Percentiles rank a stretch among this genome's conserved stretches.
phyloP scores from a whole-genome alignment of 2,329 filamentous ascomycete species.

The Fusarium haematococcum region DNA sequence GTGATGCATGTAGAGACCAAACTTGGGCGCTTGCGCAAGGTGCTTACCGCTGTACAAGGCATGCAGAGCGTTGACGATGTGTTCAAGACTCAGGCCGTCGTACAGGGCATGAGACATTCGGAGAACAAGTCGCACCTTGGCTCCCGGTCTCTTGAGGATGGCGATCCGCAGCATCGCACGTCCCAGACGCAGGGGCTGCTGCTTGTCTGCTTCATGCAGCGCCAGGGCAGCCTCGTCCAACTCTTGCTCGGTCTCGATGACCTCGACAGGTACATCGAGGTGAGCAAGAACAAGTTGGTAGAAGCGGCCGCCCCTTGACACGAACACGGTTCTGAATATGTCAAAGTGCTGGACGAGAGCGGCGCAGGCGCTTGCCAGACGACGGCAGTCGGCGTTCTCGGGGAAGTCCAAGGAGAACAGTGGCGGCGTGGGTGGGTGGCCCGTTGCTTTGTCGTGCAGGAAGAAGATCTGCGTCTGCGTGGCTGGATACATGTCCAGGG shows the following conservation, averaged over 20 bases:
- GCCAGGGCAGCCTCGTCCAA: slow-evolving; percentile 3
- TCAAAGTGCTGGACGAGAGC: not conserved
- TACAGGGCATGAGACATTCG: slow-evolving; percentile 39
- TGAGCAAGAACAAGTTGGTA: slow-evolving; percentile 13
- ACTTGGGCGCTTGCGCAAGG: slow-evolving; percentile 21
- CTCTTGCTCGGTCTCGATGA: not conserved
- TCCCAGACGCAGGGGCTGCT: not conserved
- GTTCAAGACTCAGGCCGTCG: slow-evolving; percentile 36
- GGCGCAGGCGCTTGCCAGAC: not conserved
- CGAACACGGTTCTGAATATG: slow-evolving; percentile 23
- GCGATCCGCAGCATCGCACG: slow-evolving; percentile 1
- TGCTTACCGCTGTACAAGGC: slow-evolving; percentile 20
- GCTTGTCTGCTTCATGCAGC: not conserved
- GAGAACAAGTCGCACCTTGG: slow-evolving; percentile 23
- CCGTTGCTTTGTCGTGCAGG: slow-evolving; percentile 8
- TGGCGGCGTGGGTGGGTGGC: not conserved
- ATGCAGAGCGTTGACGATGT: slow-evolving; percentile 31
- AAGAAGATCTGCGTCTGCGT: slow-evolving; percentile 10
- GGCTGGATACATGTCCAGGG: slow-evolving; percentile 1
- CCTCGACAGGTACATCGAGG: not conserved
- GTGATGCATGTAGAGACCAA: slow-evolving; percentile 31
- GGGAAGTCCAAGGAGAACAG: slow-evolving; percentile 18
- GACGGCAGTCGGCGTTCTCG: not conserved
- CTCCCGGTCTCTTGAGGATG: slow-evolving; percentile 9
- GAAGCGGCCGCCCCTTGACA: not conserved